phyloP scores from a whole-genome alignment of 2,329 filamentous ascomycete genomes.

The Clonostachys rhizophaga region DNA sequence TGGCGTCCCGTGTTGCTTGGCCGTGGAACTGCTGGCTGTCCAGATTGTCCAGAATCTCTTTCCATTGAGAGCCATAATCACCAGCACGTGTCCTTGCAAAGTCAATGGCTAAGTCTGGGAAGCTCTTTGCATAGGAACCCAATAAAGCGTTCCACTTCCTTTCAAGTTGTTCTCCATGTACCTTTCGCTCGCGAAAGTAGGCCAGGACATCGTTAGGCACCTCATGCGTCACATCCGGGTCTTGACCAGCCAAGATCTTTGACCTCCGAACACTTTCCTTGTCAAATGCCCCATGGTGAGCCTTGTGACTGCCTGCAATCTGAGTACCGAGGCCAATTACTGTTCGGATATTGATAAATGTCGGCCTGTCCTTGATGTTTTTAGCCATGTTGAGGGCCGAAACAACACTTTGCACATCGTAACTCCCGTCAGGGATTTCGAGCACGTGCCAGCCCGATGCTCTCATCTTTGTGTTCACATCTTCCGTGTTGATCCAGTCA shows the following conservation, averaged over 20 bases:
- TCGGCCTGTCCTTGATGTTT: slow-evolving; percentile 32
- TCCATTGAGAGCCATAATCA: slow-evolving; percentile 4
- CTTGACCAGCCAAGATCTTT: slow-evolving; percentile 16
- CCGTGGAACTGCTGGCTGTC: slow-evolving; percentile 7
- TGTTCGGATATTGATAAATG: slow-evolving; percentile 53
- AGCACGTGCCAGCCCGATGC: slow-evolving; percentile 48
- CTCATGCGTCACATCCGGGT: slow-evolving; percentile 9
- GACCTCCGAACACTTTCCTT: slow-evolving; percentile 37
- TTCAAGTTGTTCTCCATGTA: slow-evolving; percentile 38
- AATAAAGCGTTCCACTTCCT: slow-evolving; percentile 42
- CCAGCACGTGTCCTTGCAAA: not conserved
- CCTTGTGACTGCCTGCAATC: slow-evolving; percentile 39
- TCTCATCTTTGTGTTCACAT: slow-evolving; percentile 49
- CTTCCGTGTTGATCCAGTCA: slow-evolving; percentile 46
- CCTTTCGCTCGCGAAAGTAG: slow-evolving; percentile 45
- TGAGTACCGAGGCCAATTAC: slow-evolving; percentile 48
- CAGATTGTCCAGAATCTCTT: slow-evolving; percentile 4
- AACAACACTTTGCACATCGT: slow-evolving; percentile 39
- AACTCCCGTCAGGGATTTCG: slow-evolving; percentile 42
- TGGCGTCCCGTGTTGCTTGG: slow-evolving; percentile 27
- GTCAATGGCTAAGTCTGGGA: slow-evolving; percentile 3
- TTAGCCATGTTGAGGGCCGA: slow-evolving; percentile 35
- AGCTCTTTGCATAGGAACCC: slow-evolving; percentile 22
- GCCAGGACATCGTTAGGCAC: slow-evolving; percentile 37
- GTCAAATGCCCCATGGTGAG: slow-evolving; percentile 55